Base-by-base conservation (phyloP, 1,139 yeast species). In the Suhomyces anneliseae region DNA sequence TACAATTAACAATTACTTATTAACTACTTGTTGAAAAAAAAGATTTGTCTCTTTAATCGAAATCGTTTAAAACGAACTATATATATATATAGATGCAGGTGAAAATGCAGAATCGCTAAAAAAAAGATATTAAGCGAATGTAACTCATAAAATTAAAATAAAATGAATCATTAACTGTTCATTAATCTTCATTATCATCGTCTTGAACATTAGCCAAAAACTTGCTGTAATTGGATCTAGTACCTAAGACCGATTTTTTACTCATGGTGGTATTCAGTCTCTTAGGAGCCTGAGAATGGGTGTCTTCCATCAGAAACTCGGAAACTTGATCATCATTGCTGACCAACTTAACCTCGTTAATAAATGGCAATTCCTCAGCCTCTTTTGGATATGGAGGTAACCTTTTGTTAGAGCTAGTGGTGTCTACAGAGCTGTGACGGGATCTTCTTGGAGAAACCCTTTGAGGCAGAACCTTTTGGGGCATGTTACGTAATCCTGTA, bases 181-280 rank as follows among this genome's bases (percentile, higher is more conserved):
- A 26, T 24, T 40, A 43, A 26, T 44, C 50, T 12, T 45, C 48
- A 37, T 47, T 38, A 29, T 53, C 55, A 27, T 51, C 54, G 29
- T 51, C 54, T 8, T 47, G 51, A 19, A 54, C 74, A 49, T 69
- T 69, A 35, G 74, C 75, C 48, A 74, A 47, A 49, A 74, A 74
- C 50, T 61, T 65, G 45, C 62, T 62, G 55, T 74, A 74, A 48
- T 72, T 71, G 19, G 68, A 69, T 31, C 76, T 58, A 1, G 79
- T 74, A 1, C 77, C 76, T 50, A 74, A 62, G 3, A 74, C 69
- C 2, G 74, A 67, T 45, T 64, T 62, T 50, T 69, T 69, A 43
- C 75, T 69, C 55, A 55, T 53, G 9, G 65, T 60, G 31, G 72
- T 70, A 44, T 61, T 61, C 63, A 60, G 68, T 48, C 78, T 58